Evolutionary conservation across 257 asterid genomes (phyloP).

Genomic region (Ballota nigra): DNA sequence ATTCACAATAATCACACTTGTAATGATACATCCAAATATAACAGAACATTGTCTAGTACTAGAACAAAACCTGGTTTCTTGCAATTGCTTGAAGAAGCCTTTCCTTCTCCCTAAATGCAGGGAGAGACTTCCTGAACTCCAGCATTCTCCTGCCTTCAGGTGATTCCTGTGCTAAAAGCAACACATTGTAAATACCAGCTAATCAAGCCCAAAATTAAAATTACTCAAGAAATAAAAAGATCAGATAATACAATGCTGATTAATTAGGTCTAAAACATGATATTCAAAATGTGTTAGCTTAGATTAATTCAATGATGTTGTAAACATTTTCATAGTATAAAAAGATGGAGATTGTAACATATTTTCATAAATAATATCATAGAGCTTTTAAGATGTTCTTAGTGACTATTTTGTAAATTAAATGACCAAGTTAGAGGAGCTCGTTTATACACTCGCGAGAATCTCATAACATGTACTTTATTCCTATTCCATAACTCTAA

Average conservation of each 20-base stretch:
- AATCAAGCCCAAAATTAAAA: neutral
- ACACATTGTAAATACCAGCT: slow-evolving; percentile 1
- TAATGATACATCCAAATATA: neutral
- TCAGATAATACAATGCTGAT: neutral
- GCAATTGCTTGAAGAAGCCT: slow-evolving; percentile 95
- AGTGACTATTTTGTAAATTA: neutral
- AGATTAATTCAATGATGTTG: neutral
- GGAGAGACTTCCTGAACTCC: slow-evolving; percentile 87
- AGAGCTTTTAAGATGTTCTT: neutral
- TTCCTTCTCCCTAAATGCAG: slow-evolving; percentile 90
- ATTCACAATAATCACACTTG: slow-evolving; percentile 5
- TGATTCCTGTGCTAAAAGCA: slow-evolving; percentile 60
- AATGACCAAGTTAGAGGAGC: slow-evolving; percentile 5
- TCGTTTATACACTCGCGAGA: neutral
- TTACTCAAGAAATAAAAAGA: slow-evolving; percentile 1
- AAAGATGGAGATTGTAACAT: neutral
- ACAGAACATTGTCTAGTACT: slow-evolving; percentile 8
- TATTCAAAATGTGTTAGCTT: neutral
- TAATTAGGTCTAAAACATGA: neutral
- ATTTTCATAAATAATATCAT: neutral
- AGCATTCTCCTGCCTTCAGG: slow-evolving; percentile 91
- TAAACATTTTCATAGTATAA: neutral
- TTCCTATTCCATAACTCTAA: neutral
- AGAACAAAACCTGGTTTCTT: slow-evolving; percentile 68
- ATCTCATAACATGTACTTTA: neutral